Evolutionary conservation across 2,329 filamentous ascomycete species (phyloP).

Genomic region (Aspergillus candidus): DNA sequence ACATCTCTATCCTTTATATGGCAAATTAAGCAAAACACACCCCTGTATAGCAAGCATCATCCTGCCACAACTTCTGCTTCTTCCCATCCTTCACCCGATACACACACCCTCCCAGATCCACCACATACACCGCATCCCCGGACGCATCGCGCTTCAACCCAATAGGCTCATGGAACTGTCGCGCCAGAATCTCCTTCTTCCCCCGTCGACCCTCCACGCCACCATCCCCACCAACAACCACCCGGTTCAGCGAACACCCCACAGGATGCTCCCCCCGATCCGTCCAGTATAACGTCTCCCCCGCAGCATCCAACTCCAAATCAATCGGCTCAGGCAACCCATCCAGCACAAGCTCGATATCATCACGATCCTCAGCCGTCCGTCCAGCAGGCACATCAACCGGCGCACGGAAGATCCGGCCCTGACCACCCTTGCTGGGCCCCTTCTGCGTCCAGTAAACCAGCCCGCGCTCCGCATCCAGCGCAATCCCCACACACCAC

Average conservation of each 20-base stretch:
- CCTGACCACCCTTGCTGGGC: slow-evolving; percentile 44
- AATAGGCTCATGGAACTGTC: slow-evolving; percentile 23
- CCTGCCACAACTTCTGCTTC: slow-evolving; percentile 14
- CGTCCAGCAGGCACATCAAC: slow-evolving; percentile 35
- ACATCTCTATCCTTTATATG: no score
- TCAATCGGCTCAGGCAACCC: slow-evolving; percentile 53
- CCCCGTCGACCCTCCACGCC: not conserved
- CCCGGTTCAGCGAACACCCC: slow-evolving; percentile 50
- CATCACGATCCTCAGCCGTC: slow-evolving; percentile 30
- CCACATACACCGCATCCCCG: slow-evolving; percentile 17
- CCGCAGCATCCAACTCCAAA: slow-evolving; percentile 47
- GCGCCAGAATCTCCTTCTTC: slow-evolving; percentile 12
- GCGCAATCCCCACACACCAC: slow-evolving; percentile 54
- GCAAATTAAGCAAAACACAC: slow-evolving; percentile 2
- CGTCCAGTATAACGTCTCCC: slow-evolving; percentile 51
- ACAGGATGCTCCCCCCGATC: slow-evolving; percentile 53
- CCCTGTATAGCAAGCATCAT: slow-evolving; percentile 18
- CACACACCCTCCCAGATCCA: slow-evolving; percentile 20
- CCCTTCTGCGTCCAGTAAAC: slow-evolving; percentile 61
- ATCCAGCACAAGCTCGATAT: slow-evolving; percentile 41
- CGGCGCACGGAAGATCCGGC: slow-evolving; percentile 50
- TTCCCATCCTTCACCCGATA: slow-evolving; percentile 18
- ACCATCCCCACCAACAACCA: slow-evolving; percentile 11
- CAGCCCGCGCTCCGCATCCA: slow-evolving; percentile 39
- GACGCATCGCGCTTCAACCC: slow-evolving; percentile 18